Conservation (phyloP, 495 filamentous ascomycete species). For the Aeminium ludgeri region DNA sequence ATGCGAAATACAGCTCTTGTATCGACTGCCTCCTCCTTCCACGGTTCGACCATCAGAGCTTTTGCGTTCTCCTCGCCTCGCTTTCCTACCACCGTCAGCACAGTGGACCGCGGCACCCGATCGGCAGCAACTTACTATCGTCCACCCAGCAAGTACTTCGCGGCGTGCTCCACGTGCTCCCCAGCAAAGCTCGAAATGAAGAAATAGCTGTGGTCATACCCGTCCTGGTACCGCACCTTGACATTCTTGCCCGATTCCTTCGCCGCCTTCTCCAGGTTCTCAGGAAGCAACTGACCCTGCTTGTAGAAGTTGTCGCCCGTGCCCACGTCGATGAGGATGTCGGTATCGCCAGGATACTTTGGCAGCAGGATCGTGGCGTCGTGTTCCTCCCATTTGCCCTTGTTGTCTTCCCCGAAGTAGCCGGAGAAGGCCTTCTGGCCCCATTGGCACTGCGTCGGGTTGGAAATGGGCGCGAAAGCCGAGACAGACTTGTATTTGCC, state of each 20-base stretch:
- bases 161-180: slow-evolving; percentile 82
- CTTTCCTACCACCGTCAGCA: slow-evolving; percentile 12
- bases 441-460: slow-evolving; percentile 77
- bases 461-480: slow-evolving; percentile 84
- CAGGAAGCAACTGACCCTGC: slow-evolving; percentile 76
- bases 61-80: slow-evolving; percentile 3
- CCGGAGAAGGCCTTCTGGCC: slow-evolving; percentile 87
- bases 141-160: slow-evolving; percentile 50
- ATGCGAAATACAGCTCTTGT: too few relatives aligned
- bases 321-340: slow-evolving; percentile 73
- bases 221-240: slow-evolving; percentile 66
- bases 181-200: slow-evolving; percentile 79
- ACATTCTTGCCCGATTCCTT: slow-evolving; percentile 52
- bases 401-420: slow-evolving; percentile 61
- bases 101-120: background rate
- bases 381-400: slow-evolving; percentile 64
- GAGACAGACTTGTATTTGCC: slow-evolving; percentile 73
- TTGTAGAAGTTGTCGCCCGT: slow-evolving; percentile 94
- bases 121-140: slow-evolving; percentile 25
- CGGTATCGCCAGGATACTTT: slow-evolving; percentile 52
- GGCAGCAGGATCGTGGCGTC: slow-evolving; percentile 85
- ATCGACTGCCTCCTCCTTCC: too few relatives aligned
- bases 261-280: slow-evolving; percentile 75
- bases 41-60: background rate
- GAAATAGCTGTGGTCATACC: slow-evolving; percentile 93